Evolutionary conservation across 225 moss, liverwort and hornwort species (phyloP), one percentile per base, ranked within the genome.

Genomic region (Thuidium tamariscinum): DNA sequence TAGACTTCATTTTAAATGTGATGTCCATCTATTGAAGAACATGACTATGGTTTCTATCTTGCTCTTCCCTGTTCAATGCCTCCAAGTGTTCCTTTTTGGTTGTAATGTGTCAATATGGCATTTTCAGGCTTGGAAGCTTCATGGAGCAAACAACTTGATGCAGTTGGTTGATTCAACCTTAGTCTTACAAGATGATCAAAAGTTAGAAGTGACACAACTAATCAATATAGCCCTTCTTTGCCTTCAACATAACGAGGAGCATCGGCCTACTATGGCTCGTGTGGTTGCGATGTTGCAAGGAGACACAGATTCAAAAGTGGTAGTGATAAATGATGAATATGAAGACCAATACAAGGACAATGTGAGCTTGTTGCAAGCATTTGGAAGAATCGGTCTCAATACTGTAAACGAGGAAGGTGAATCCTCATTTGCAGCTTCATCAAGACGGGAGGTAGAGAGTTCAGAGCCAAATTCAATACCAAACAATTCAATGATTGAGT

Each of bases 281-380:
- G 88, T 92, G 39, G 88, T 90, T 20, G 82, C 86, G 25, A 63
- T 88, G 77, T 52, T 92, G 65, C 87, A 90, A 62, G 84, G 87
- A 49, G 84, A 84, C 32, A 75, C 20, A n/a, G 90, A 90, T 75
- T 44, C 44, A 44, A 9, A 44, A 9, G 74, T 74, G 64, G 64
- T 68, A 2, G 32, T 59, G 49, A 29, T 67, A 37, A 81, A 57
- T 29, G 26, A 42, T 9, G 74, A 23, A 36, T 6, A 26, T 10
- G 46, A 55, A 44, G 12, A 74, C 9, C 65, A 37, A 5, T 27
- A 16, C 49, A 77, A 49, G 32, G 74, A 77, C 20, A 76, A 7
- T 21, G 39, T 2, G 14, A 51, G 60, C 22, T 72, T 81, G 39
- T 81, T 72, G 77, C 25, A 66, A 4, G 65, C 74, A 51, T 63